A percentile compares a stretch with the other conserved stretches of the same genome.
Evolutionary conservation across 768 basidiomycete genomes (phyloP).

Genomic region (Collybia sordida): DNA sequence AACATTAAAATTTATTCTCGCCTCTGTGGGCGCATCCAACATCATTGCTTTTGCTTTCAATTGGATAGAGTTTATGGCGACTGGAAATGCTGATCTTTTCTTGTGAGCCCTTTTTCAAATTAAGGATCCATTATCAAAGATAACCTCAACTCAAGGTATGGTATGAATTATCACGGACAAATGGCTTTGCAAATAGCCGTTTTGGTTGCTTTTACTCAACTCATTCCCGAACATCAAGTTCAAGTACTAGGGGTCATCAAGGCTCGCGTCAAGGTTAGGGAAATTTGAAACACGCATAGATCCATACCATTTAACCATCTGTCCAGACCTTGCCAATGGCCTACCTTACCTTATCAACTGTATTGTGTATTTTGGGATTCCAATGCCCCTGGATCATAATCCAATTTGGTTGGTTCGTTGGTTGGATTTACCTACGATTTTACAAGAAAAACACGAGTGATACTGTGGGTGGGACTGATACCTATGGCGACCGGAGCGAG

Average conservation of each 20-base stretch:
- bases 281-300: constrained; percentile 81
- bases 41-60: constrained; percentile 86
- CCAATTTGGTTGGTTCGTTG: constrained; percentile 98
- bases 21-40: constrained; percentile 79
- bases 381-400: constrained; percentile 92
- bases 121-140: constrained; percentile 3
- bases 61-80: constrained; percentile 79
- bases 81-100: constrained; percentile 73
- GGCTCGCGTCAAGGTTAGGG: constrained; percentile 82
- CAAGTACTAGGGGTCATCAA: constrained; percentile 85
- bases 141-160: constrained; percentile 54
- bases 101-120: constrained; percentile 50
- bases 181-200: constrained; percentile 87
- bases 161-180: constrained; percentile 89
- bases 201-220: constrained; percentile 94
- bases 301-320: constrained; percentile 39
- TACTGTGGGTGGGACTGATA: constrained; percentile 55
- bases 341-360: constrained; percentile 86
- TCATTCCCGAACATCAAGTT: constrained; percentile 98
- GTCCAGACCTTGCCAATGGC: constrained; percentile 94
- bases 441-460: constrained; percentile 86
- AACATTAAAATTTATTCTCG: constrained; percentile 80
- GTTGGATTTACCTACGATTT: constrained; percentile 95
- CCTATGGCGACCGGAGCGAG: constrained; percentile 92
- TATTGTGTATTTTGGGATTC: constrained; percentile 79